Percentiles rank a stretch among this genome's conserved stretches.
phyloP scores from a whole-genome alignment of 2,329 filamentous ascomycete species.

The Fusarium domesticum region DNA sequence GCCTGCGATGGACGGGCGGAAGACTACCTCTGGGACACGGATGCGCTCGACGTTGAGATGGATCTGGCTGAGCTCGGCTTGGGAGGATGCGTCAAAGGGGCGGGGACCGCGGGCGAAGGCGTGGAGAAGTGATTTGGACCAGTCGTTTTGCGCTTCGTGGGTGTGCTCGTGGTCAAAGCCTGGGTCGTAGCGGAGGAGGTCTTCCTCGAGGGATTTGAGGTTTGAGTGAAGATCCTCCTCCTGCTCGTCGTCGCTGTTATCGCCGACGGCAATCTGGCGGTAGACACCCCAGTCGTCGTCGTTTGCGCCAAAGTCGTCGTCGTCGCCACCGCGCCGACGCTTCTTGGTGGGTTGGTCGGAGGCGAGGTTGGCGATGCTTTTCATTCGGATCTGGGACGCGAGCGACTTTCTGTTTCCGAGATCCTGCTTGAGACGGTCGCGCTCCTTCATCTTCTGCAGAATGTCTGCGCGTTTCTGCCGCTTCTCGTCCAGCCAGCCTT shows the following conservation, averaged over 20 bases:
- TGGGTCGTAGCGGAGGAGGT: slow-evolving; percentile 82
- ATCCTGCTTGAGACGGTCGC: slow-evolving; percentile 88
- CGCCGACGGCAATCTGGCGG: slow-evolving; percentile 82
- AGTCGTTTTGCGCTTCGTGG: slow-evolving; percentile 87
- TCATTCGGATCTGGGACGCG: slow-evolving; percentile 96
- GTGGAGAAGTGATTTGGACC: slow-evolving; percentile 88
- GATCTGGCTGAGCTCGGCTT: slow-evolving; percentile 78
- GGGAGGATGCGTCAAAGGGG: slow-evolving; percentile 76
- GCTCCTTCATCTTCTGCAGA: slow-evolving; percentile 85
- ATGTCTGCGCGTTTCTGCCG: slow-evolving; percentile 67
- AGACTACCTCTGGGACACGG: slow-evolving; percentile 87
- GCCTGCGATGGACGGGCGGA: slow-evolving; percentile 87
- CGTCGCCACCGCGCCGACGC: slow-evolving; percentile 80
- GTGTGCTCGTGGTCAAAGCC: slow-evolving; percentile 91
- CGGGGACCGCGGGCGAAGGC: slow-evolving; percentile 86
- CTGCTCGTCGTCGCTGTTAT: slow-evolving; percentile 80
- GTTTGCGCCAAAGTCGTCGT: slow-evolving; percentile 94
- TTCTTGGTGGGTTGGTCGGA: slow-evolving; percentile 85
- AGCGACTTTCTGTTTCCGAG: slow-evolving; percentile 95
- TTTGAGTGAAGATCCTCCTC: slow-evolving; percentile 78
- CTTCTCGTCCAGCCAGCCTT: slow-evolving; percentile 82
- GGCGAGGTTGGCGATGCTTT: slow-evolving; percentile 91
- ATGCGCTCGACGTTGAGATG: slow-evolving; percentile 97
- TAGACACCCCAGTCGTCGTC: slow-evolving; percentile 99
- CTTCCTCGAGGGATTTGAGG: slow-evolving; percentile 75